Base-by-base conservation (phyloP, 2,329 filamentous ascomycete genomes). In the Cladosporium velox region DNA sequence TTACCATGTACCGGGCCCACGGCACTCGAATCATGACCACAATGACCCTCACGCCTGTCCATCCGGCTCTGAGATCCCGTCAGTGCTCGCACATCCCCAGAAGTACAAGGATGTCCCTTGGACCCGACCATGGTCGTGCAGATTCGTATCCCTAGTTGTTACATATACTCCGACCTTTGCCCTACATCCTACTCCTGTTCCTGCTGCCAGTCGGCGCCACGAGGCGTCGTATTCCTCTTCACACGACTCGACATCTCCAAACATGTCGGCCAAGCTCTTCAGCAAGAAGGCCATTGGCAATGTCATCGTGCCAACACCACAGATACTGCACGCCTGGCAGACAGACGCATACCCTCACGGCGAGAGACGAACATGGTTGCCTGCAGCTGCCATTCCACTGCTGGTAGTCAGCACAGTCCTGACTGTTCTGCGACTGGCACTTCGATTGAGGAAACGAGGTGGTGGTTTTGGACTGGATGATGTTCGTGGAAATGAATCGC, bases 391-490 rank as follows among this genome's bases (percentile, higher is more conserved):
- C 26, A 64, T 69, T 21, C 55, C 68, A 8, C 59, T 70, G 59
- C 67, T 71, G 10, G 63, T 59, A 6, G 32, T 71, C 26, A 64
- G 68, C 10, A 73, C 72, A 2, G 32, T 72, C 26, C 63, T 72
- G 26, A 66, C 74, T 10, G 32, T 59, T 8, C 66, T 67, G 18
- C 71, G 73, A 35, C 41, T 74, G 18, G 70, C 66, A 57, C 59
- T 74, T 21, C 65, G 72, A 12, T 64, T 67, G 21, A 67, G 64
- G n/a, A 69, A 69, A 28, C 66, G 69, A 65, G 69, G 72, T 11
- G 73, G 72, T n/a, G 54, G 62, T 12, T 62, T 61, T 35, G 65
- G 65, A 14, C 18, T 61, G 28, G 65, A 66, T 28, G 65, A 66
- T 65, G 64, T 64, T 28, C n/a, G 57, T 59, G 15, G 15, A 3